These are phyloP conservation scores for Leucocoprinus sp. DNA, from an alignment of 768 basidiomycete genomes.

Conservation along the genomic window DNA sequence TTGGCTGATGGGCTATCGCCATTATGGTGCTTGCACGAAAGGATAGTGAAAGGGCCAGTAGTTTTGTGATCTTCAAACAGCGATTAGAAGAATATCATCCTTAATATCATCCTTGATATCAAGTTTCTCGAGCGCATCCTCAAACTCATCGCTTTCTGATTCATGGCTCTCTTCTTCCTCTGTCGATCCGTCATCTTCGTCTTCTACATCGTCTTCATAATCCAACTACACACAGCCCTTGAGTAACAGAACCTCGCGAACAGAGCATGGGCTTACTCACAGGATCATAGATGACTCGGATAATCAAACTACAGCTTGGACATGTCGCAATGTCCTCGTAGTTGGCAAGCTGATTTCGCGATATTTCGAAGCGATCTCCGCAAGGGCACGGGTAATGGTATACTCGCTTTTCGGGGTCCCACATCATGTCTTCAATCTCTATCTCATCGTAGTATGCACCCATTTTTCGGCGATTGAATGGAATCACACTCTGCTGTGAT, in stretches of 20 bases:
- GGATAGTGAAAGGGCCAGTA: no score
- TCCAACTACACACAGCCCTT: conserved; percentile 49
- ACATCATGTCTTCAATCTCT: conserved; percentile 94
- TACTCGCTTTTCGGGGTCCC: conserved; percentile 74
- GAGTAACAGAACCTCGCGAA: not conserved
- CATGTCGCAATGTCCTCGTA: conserved; percentile 95
- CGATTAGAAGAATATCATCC: no score
- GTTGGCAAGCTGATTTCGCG: conserved; percentile 71
- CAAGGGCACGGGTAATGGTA: conserved; percentile 98
- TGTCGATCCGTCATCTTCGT: conserved; percentile 35
- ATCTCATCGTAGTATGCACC: conserved; percentile 93
- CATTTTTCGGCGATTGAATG: no score
- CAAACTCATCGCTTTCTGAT: conserved; percentile 41
- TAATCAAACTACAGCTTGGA: conserved; percentile 91
- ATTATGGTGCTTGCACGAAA: no score
- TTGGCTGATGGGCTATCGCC: no score
- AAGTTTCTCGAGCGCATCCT: conserved; percentile 63
- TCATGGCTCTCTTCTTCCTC: conserved; percentile 29
- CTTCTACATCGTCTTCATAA: conserved; percentile 64
- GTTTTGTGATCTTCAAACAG: no score
- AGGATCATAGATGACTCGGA: conserved; percentile 90
- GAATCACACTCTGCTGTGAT: no score
- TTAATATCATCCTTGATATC: conserved; percentile 34
- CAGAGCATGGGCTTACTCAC: conserved; percentile 41
- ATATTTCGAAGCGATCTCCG: conserved; percentile 96